Base-by-base conservation (phyloP, 2,329 filamentous ascomycete species). In the Sporothrix dimorphospora region DNA sequence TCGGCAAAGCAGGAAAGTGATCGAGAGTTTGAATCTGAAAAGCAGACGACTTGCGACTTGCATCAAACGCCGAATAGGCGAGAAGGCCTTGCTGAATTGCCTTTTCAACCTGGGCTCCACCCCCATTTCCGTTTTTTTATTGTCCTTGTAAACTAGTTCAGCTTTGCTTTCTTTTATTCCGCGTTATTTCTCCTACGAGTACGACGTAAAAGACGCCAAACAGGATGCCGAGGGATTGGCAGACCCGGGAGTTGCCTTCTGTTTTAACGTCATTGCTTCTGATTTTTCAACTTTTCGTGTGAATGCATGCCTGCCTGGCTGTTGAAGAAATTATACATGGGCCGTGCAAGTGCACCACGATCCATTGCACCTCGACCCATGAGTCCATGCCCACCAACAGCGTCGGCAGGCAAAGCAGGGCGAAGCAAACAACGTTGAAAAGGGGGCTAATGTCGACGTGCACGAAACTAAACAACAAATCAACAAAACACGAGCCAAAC, bases 21-120 rank as follows among this genome's bases (percentile, higher is more conserved):
- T 24, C 38, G 38, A 24, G n/a, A 49, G 57, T 9, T 63, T 12
- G 6, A 38, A 24, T 63, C 21, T 8, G 6, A 34, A 59, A 40
- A 63, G 34, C 30, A 8, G 38, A 21, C 34, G 8, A 38, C 27
- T 27, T 57, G 5, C n/a, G 27, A 12, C 27, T 11, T 38, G 27
- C 34, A 63, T 63, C 57, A 63, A 63, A 27, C 55, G 34, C 57
- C 57, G 57, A 63, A 63, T 63, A 24, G 11, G n/a, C 38, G 34
- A 63, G 24, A 24, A 3, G 11, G 24, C 55, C 55, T 16, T 47
- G 21, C 40, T 45, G 40, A 11, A 47, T 24, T 27, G 40, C 61
- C 61, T 66, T 45, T 47, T 67, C 42, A 67, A 24, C 63, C 65
- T 24, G 5, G 27, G 61, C 40, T 47, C 40, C 40, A 47, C 40